phyloP scores from a whole-genome alignment of 352 stramenopile genomes.

The Globisporangium spiculum region DNA sequence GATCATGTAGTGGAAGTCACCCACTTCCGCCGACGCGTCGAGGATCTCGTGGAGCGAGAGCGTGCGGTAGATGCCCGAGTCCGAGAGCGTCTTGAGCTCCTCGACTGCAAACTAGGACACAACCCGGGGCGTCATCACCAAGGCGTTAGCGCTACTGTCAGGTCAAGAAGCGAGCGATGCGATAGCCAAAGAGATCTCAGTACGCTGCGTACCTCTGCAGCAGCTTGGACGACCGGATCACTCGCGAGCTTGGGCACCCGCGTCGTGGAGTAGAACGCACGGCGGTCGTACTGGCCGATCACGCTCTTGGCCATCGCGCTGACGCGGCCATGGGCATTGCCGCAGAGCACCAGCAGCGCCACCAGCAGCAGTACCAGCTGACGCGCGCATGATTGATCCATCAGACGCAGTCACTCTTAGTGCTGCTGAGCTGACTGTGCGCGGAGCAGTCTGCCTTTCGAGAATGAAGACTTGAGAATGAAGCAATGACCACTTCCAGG shows the following conservation, averaged over 20 bases:
- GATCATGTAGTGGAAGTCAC: constrained; percentile 80
- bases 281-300: constrained; percentile 15
- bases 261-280: constrained; percentile 28
- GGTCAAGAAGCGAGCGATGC: neutral
- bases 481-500: no score
- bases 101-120: constrained; percentile 52
- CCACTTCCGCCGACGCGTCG: constrained; percentile 55
- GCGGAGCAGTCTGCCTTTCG: no score
- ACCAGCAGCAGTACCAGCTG: neutral
- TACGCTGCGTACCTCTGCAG: constrained; percentile 20
- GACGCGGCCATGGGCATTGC: neutral
- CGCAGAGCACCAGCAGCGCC: neutral
- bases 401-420: no score
- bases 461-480: no score
- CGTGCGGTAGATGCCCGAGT: constrained; percentile 72
- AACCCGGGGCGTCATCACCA: neutral
- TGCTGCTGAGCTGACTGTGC: no score
- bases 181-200: neutral
- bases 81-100: constrained; percentile 55
- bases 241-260: constrained; percentile 23
- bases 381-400: no score
- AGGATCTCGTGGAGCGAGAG: constrained; percentile 49
- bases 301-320: constrained; percentile 3
- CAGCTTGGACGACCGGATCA: constrained; percentile 42
- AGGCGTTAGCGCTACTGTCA: neutral